phyloP scores from a whole-genome alignment of 1,284 basidiomycete genomes.

The Hypsizygus ulmarius region DNA sequence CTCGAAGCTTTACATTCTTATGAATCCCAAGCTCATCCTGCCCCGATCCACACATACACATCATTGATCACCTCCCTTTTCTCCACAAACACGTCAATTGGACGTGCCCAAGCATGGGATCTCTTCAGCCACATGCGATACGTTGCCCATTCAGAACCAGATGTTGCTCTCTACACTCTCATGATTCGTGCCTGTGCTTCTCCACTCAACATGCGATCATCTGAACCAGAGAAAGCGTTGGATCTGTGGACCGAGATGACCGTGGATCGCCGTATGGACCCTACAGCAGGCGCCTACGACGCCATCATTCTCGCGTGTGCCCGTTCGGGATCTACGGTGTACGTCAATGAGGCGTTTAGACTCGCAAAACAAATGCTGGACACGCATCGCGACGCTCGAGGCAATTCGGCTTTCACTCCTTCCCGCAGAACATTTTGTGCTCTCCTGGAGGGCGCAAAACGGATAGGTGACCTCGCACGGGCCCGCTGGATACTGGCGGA shows the following conservation, averaged over 20 bases:
- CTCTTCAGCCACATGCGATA: constrained; percentile 96
- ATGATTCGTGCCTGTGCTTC: constrained; percentile 89
- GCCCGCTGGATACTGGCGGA: constrained; percentile 92
- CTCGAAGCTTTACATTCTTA: constrained; percentile 64
- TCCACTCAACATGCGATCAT: constrained; percentile 38
- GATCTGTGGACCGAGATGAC: constrained; percentile 95
- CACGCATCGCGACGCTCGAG: constrained; percentile 62
- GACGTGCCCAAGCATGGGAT: constrained; percentile 84
- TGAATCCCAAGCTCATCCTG: constrained; percentile 52
- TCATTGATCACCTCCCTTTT: constrained; percentile 62
- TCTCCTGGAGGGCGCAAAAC: constrained; percentile 85
- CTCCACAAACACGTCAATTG: constrained; percentile 44
- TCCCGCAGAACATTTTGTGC: constrained; percentile 76
- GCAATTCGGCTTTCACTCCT: constrained; percentile 58
- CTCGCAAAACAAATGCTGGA: constrained; percentile 82
- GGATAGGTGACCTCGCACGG: constrained; percentile 78
- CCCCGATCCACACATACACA: constrained; percentile 66
- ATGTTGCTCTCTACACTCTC: constrained; percentile 69
- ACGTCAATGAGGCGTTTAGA: constrained; percentile 76
- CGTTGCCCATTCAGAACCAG: constrained; percentile 83
- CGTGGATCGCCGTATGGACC: constrained; percentile 57
- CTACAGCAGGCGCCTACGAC: constrained; percentile 74
- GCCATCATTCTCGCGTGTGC: constrained; percentile 80
- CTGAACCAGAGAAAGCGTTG: constrained; percentile 87
- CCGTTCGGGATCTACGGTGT: constrained; percentile 56